Percentiles rank a stretch among this genome's conserved stretches.
These are phyloP conservation scores for Cercospora canescens DNA, from an alignment of 2,329 filamentous ascomycete genomes.

Conservation along the genomic window DNA sequence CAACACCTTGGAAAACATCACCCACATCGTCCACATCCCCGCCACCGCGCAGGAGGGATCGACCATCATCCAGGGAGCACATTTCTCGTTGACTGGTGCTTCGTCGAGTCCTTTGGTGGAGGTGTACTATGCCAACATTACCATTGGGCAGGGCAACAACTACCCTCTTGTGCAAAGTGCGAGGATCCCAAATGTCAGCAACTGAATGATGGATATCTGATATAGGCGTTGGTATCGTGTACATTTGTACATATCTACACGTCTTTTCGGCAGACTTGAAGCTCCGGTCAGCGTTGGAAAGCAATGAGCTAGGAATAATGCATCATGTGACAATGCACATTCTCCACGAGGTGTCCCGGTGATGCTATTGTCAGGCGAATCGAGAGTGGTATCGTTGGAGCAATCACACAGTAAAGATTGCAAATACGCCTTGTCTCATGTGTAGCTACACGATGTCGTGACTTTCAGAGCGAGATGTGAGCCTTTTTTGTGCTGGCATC, in stretches of 20 bases:
- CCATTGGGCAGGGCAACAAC: conserved; percentile 20
- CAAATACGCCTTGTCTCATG: too few relatives aligned
- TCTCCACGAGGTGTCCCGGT: neutral
- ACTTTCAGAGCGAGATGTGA: too few relatives aligned
- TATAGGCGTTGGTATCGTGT: neutral
- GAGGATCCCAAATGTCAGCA: neutral
- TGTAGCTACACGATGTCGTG: too few relatives aligned
- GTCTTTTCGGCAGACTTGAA: neutral
- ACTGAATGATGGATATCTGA: neutral
- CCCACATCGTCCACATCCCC: conserved; percentile 24
- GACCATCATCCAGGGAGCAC: conserved; percentile 16
- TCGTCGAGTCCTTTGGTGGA: conserved; percentile 3
- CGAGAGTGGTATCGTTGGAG: too few relatives aligned
- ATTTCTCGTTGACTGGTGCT: conserved; percentile 23
- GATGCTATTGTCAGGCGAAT: too few relatives aligned
- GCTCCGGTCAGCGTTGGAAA: neutral
- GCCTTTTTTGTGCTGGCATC: too few relatives aligned
- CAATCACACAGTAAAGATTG: too few relatives aligned
- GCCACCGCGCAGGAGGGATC: conserved; percentile 10
- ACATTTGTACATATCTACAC: neutral
- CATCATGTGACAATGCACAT: neutral
- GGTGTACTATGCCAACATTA: conserved; percentile 23
- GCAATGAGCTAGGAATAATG: neutral
- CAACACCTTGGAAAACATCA: conserved; percentile 23
- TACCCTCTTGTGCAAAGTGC: neutral